Base-by-base conservation (phyloP, 1,139 yeast genomes). In the Suhomyces bolitotheri region DNA sequence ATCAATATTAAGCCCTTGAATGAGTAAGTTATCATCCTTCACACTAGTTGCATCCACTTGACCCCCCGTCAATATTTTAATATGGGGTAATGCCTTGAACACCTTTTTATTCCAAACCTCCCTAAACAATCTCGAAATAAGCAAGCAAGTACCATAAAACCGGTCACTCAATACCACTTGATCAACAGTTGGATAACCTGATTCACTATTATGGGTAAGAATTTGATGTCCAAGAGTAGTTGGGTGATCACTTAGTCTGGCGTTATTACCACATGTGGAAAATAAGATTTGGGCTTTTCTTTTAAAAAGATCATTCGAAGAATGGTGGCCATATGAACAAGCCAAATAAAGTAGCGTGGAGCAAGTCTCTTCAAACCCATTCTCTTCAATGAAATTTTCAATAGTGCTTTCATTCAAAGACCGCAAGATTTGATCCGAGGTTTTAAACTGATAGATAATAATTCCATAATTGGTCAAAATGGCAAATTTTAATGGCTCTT, bases 121-220 rank as follows among this genome's bases (percentile, higher is more conserved):
- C 45, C 94, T 73, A 47, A 92, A 77, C 14, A 89, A 62, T 51
- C 98, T 76, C 1, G 96, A 75, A 23, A 89, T 64, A 41, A 90
- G 75, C 28, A 89, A 73, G 13, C 94, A 82, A n/a, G 89, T 76
- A 33, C 97, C 97, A 58, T 88, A 92, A 51, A 90, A 89, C 46
- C 97, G 71, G 47, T 96, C 96, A 62, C 96, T 86, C 45, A 92
- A 71, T 22, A 87, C 78, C 7, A 92, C 96, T 53, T 83, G 82
- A 46, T 83, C 89, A 29, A 82, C 72, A 22, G 69, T 58, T 2
- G 70, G 66, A 33, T 64, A 68, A 3, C 55, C 26, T 5, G 41
- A n/a, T n/a, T 33, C 37, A 12, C 7, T 22, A n/a, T 24, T 34
- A 13, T 41, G 39, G 16, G 16, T 33, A 10, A 40, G 34, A 19